Evolutionary conservation across 2,329 filamentous ascomycete species (phyloP).

Genomic region (Exophiala dermatitidis): DNA sequence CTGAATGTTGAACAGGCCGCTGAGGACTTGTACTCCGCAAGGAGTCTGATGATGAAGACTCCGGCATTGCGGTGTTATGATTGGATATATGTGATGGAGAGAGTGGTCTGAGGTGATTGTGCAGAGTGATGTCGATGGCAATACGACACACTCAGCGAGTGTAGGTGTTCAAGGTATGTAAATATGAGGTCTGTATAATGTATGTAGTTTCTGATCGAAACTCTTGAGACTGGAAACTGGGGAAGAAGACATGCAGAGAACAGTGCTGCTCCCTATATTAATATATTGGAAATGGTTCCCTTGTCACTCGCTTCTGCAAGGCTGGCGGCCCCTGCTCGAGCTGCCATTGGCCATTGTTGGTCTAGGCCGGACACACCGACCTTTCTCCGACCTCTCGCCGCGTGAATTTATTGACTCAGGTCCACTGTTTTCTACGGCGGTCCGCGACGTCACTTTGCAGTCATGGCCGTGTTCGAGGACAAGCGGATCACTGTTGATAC

Average conservation of each 20-base stretch:
- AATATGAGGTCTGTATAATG: neutral
- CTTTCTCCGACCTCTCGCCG: neutral
- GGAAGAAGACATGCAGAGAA: neutral
- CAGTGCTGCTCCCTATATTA: neutral
- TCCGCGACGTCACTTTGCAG: neutral
- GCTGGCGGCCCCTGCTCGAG: neutral
- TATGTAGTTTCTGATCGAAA: neutral
- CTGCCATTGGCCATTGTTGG: neutral
- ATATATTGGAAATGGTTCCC: neutral
- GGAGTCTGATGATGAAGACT: neutral
- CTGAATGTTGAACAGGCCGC: slow-evolving; percentile 3
- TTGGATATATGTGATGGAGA: neutral
- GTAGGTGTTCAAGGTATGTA: neutral
- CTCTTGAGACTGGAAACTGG: neutral
- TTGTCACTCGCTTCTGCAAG: neutral
- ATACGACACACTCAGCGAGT: neutral
- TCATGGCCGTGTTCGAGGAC: too few relatives aligned
- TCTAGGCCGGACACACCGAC: neutral
- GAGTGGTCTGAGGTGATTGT: neutral
- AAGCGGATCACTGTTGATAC: too few relatives aligned
- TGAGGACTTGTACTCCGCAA: neutral
- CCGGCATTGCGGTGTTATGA: neutral
- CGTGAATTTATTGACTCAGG: neutral
- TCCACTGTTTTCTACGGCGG: neutral
- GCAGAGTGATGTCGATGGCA: neutral